These are phyloP conservation scores for Apiospora phragmitis DNA, from an alignment of 2,329 filamentous ascomycete genomes.

Conservation along the genomic window DNA sequence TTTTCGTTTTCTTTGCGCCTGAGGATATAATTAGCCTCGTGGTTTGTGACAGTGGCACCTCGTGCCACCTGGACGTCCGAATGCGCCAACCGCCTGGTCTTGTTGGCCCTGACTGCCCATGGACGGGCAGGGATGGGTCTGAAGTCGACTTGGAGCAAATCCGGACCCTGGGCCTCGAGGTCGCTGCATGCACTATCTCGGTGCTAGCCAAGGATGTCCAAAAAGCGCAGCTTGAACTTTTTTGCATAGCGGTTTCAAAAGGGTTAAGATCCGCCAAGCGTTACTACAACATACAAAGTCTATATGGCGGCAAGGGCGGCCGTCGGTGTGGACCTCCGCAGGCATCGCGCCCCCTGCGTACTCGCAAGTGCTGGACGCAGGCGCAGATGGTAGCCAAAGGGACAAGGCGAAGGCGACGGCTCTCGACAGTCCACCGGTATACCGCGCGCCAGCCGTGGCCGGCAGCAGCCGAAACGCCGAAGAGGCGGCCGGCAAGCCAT, in stretches of 20 bases:
- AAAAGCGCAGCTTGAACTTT: background rate
- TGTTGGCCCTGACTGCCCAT: background rate
- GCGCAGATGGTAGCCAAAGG: background rate
- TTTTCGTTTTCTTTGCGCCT: background rate
- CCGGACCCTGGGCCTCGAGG: constrained; percentile 2
- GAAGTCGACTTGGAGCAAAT: background rate
- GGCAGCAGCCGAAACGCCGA: background rate
- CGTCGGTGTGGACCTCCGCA: background rate
- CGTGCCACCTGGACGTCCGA: background rate
- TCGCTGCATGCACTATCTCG: background rate
- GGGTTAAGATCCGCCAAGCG: background rate
- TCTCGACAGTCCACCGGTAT: background rate
- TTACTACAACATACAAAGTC: background rate
- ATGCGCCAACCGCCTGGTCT: background rate
- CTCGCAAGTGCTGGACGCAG: background rate
- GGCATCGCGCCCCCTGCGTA: background rate
- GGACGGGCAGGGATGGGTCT: background rate
- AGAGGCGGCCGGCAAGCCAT: background rate
- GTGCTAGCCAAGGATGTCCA: background rate
- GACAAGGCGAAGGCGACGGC: background rate
- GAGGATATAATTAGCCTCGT: background rate
- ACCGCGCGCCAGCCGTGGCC: background rate
- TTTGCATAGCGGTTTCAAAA: background rate
- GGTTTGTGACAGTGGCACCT: background rate
- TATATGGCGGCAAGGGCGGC: background rate